Percentiles rank a stretch among this genome's conserved stretches.
Conservation (phyloP, 352 stramenopile species). For the Achlya hypogyna region DNA sequence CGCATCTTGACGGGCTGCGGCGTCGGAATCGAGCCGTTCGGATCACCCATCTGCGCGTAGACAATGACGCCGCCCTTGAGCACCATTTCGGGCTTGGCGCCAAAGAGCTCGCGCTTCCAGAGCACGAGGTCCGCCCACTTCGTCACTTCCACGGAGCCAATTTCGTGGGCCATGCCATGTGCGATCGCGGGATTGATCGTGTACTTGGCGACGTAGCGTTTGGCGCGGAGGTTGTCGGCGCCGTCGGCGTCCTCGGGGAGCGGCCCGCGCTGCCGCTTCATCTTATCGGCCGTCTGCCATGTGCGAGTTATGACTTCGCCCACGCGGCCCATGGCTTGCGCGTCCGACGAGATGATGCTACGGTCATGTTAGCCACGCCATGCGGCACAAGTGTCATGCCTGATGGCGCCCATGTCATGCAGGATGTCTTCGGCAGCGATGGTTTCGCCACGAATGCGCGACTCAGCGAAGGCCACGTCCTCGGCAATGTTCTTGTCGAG, state of each 20-base stretch:
- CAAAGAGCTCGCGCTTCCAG: conserved; percentile 94
- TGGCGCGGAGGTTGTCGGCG: conserved; percentile 92
- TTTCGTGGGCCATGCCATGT: conserved; percentile 93
- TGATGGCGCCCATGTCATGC: conserved; percentile 96
- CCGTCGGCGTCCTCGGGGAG: conserved; percentile 75
- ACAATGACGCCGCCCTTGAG: conserved; percentile 93
- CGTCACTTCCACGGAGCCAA: conserved; percentile 87
- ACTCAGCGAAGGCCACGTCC: conserved; percentile 97
- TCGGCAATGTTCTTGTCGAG: conserved; percentile 93
- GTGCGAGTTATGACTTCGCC: conserved; percentile 95
- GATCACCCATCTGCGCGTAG: conserved; percentile 95
- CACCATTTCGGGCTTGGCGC: conserved; percentile 93
- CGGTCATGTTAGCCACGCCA: neutral
- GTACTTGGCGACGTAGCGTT: conserved; percentile 96
- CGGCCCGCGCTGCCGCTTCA: conserved; percentile 89
- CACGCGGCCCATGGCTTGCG: conserved; percentile 95
- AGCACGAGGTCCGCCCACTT: conserved; percentile 94
- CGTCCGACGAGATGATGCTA: conserved; percentile 93
- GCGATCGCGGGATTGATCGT: conserved; percentile 97
- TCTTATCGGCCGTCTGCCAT: conserved; percentile 98
- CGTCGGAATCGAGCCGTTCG: conserved; percentile 95
- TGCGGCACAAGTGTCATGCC: neutral
- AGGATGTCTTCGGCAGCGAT: conserved; percentile 96
- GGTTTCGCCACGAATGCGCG: conserved; percentile 93
- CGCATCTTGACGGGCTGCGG: conserved; percentile 94